These are phyloP conservation scores for Venturiaceae sp. DNA, from an alignment of 2,329 filamentous ascomycete genomes.

Conservation along the genomic window DNA sequence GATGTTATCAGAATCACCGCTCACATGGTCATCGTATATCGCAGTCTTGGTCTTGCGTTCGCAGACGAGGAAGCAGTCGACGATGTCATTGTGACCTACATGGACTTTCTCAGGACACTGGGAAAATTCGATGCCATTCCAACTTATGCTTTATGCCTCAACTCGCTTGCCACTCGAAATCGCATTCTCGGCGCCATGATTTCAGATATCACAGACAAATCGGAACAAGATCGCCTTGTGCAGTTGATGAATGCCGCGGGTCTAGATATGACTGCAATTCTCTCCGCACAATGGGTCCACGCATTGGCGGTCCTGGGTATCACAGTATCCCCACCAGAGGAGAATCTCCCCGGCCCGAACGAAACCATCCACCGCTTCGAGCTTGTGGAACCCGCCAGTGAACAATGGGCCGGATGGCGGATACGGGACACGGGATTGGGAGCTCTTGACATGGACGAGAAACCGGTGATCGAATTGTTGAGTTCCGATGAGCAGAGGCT, in stretches of 20 bases:
- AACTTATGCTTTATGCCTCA: constrained; percentile 75
- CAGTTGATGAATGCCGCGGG: constrained; percentile 65
- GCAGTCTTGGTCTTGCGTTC: constrained; percentile 39
- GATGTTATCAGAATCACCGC: constrained; percentile 34
- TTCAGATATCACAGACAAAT: constrained; percentile 57
- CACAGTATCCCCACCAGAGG: not conserved
- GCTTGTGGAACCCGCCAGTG: constrained; percentile 43
- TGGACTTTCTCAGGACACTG: constrained; percentile 64
- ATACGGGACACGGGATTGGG: constrained; percentile 28
- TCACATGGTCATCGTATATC: constrained; percentile 56
- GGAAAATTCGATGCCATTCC: constrained; percentile 72
- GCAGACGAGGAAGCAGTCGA: constrained; percentile 38
- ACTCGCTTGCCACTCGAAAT: constrained; percentile 48
- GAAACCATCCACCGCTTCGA: constrained; percentile 23
- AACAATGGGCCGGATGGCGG: constrained; percentile 46
- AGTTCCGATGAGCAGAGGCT: constrained; percentile 58
- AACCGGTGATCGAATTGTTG: constrained; percentile 42
- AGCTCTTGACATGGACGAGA: not conserved
- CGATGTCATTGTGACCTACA: constrained; percentile 72
- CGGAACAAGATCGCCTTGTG: constrained; percentile 59
- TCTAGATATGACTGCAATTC: constrained; percentile 63
- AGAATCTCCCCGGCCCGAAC: constrained; percentile 18
- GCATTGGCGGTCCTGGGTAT: constrained; percentile 10
- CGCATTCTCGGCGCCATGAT: constrained; percentile 67
- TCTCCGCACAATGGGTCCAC: constrained; percentile 55